Evolutionary conservation across 768 basidiomycete genomes (phyloP), one percentile per base, ranked within the genome.

Genomic region (Termitomyces bulborhizus): DNA sequence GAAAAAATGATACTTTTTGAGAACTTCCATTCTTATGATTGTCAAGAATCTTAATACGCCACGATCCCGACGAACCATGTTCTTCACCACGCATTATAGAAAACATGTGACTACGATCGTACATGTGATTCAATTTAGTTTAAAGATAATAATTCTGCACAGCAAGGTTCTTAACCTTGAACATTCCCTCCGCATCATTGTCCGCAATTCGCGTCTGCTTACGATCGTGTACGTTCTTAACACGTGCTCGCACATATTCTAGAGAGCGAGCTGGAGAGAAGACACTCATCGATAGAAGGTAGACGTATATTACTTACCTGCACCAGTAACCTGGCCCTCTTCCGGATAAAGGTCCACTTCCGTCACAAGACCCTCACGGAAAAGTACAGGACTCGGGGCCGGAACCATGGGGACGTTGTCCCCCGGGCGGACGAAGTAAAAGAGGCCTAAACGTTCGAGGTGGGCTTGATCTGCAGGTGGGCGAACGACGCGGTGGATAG

Each of bases 401-500:
- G 77, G 76, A 16, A 67, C 53, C 46, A 80, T 63, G 24, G 62
- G 64, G 27, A 69, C 68, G 24, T 70, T 59, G 58, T 79, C 72
- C 40, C 76, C 73, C 0, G 72, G 68, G 56, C 71, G 63, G 27
- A 67, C 66, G 45, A 81, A 81, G 63, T 79, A 80, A 58, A 78
- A 74, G 6, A 75, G 62, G 1, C 78, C 77, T 0, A 80, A 64
- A 1, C 79, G 72, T 12, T 72, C 65, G 55, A 71, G 64, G 34
- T 68, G 62, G 9, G 61, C 70, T 57, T 81, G 80, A 56, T 79
- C 78, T 0, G 64, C 58, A 5, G 78, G 79, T 0, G 79, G 80
- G 29, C 73, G 75, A 7, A 76, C 67, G 6, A 82, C 79, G 6
- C 77, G 71, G 56, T 81, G 78, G 41, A 79, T 68, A 1, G 77